Conservation (phyloP, 345 rosid genomes). For the Erysimum cheiranthoides region DNA sequence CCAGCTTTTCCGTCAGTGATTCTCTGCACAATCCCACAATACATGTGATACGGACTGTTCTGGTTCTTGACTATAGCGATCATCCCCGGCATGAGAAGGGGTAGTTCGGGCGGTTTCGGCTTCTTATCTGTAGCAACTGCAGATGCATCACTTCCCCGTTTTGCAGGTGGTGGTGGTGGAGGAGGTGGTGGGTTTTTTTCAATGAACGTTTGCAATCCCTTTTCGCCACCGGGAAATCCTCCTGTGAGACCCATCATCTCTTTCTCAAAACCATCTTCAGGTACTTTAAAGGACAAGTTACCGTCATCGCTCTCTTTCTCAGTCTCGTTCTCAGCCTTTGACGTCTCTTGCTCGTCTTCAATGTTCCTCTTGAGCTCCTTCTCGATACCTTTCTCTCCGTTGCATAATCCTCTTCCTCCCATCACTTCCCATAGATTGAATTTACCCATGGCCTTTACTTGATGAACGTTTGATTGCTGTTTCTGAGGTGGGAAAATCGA, state of each 20-base stretch:
- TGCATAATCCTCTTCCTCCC: constrained; percentile 92
- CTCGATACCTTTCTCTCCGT: constrained; percentile 76
- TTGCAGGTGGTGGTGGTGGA: constrained; percentile 29
- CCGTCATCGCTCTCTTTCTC: constrained; percentile 20
- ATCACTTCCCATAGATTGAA: constrained; percentile 67
- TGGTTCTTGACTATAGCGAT: constrained; percentile 79
- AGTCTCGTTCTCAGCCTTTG: constrained; percentile 21
- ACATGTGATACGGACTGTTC: constrained; percentile 82
- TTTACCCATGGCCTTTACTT: constrained; percentile 54
- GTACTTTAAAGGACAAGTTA: constrained; percentile 37
- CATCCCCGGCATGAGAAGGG: constrained; percentile 92
- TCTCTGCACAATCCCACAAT: constrained; percentile 88
- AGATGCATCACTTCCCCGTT: constrained; percentile 32
- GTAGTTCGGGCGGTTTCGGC: constrained; percentile 76
- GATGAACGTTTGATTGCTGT: constrained; percentile 34
- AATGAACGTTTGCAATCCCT: constrained; percentile 67
- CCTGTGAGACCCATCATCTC: constrained; percentile 92
- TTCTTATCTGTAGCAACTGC: constrained; percentile 50
- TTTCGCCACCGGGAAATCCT: constrained; percentile 91
- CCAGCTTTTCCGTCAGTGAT: constrained; percentile 94
- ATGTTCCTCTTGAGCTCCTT: constrained; percentile 62
- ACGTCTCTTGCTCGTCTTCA: constrained; percentile 41
- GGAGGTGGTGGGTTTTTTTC: constrained; percentile 78
- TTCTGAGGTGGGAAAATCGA: constrained; percentile 43
- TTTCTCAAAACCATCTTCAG: constrained; percentile 73